Base-by-base conservation (phyloP, 805 yeast genomes). In the Kuraishia molischiana region DNA sequence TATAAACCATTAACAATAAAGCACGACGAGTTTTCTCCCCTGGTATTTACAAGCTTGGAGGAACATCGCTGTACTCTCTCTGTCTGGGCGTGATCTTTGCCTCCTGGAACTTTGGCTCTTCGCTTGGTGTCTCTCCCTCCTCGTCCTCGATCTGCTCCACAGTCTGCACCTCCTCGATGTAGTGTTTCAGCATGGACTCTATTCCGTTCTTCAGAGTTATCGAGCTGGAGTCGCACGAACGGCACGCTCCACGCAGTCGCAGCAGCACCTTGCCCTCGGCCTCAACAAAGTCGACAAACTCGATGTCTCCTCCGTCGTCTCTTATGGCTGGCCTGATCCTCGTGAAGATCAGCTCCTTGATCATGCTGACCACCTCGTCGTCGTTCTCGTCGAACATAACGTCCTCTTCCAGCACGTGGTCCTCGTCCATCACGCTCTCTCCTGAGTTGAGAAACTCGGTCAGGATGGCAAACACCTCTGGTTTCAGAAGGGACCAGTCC, bases 301-400 rank as follows among this genome's bases (percentile, higher is more conserved):
- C 89, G 44, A 92, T 79, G 53, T 92, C 97, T 24, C 99, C 99
- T 44, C 99, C 99, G 52, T 92, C 99, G 52, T 92, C 99, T 62
- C 87, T 95, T 41, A 92, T 87, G 1, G 97, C 96, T 1, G 99
- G 99, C 53, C 96, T 79, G 37, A 92, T 89, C 54, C 97, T 77
- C 2, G 98, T 92, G 43, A 84, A 94, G 40, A 94, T 80, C 40
- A 92, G 69, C 54, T 92, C 97, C 49, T 86, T 84, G 51, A 92
- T 86, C 82, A 89, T 82, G 22, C 84, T 77, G 32, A 86, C 82
- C 2, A 86, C 74, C 59, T 90, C 97, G 38, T 72, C 68, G 41
- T 82, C 87, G 36, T 78, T 85, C 35, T 81, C 95, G 9, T 56
- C 56, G 13, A 28, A 28, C 31, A 28, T 28, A 6, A 28, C 31